These are phyloP conservation scores for Hura crepitans DNA, from an alignment of 441 rosid species.

Conservation along the genomic window DNA sequence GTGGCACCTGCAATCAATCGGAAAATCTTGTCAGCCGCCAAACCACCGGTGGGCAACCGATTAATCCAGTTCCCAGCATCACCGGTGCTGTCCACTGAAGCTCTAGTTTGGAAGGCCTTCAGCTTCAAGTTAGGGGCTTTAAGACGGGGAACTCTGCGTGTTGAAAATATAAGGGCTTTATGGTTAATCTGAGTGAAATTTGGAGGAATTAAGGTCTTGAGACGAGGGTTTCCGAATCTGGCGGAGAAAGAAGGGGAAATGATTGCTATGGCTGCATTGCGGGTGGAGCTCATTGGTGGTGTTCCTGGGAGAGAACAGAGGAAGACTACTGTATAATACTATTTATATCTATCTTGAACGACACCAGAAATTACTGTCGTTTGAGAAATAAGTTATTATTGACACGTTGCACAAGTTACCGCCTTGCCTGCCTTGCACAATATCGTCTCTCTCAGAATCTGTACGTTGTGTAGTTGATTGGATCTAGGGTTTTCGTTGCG, in stretches of 20 bases:
- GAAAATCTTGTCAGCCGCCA: constrained; percentile 71
- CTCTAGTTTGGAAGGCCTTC: constrained; percentile 32
- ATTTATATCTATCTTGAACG: not conserved
- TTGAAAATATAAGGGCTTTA: constrained; percentile 21
- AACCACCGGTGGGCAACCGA: constrained; percentile 50
- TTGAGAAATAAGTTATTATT: not conserved
- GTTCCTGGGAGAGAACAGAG: not conserved
- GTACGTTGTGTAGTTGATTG: not conserved
- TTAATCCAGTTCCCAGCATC: constrained; percentile 47
- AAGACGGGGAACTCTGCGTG: constrained; percentile 11
- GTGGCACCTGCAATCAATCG: constrained; percentile 68
- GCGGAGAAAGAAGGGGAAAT: constrained; percentile 17
- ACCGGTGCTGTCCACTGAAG: constrained; percentile 39
- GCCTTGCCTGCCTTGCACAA: too few relatives aligned
- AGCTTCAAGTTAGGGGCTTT: constrained; percentile 17
- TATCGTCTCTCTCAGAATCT: not conserved
- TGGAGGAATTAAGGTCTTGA: constrained; percentile 20
- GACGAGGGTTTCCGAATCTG: constrained; percentile 22
- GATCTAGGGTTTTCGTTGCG: not conserved
- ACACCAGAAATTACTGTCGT: not conserved
- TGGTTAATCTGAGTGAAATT: constrained; percentile 9
- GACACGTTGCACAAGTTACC: too few relatives aligned
- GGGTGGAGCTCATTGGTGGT: constrained; percentile 39
- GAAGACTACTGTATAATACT: not conserved
- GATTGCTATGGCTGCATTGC: constrained; percentile 27